Evolutionary conservation across 352 stramenopile species (phyloP), one percentile per base, ranked within the genome.

Genomic region (Globisporangium iwayamae): DNA sequence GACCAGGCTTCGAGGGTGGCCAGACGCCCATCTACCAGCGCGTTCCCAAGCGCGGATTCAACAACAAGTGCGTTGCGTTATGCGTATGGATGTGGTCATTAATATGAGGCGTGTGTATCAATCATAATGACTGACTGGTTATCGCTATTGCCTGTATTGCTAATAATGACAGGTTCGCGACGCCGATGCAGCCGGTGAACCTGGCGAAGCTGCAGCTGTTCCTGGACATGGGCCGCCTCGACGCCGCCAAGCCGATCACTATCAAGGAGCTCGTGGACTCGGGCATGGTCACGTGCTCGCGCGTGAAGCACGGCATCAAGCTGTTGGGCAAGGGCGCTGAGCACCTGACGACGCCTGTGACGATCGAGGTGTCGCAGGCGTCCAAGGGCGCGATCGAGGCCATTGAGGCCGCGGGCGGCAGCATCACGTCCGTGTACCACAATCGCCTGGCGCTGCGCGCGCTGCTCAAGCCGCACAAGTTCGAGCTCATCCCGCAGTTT

Each of bases 11-110:
- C 69, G 98, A 99, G 71, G 98, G 98, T 60, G 98, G 98, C 4
- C 98, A 99, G 79, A 99, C 98, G 51, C 97, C 96, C 45, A 76
- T 99, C 58, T 98, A 98, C 81, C 94, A 98, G 73, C 85, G 91
- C 48, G 70, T 99, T 46, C 98, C 98, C 38, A 99, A 99, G 85
- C 91, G 96, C 45, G 98, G 97, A 60, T 99, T 99, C 78, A 99
- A 99, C 76, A 95, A 95, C 69, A 91, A 89, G 72, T 68, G 65
- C 57, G 67, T 63, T 55, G 25, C 51, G 18, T 48, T 76, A 78
- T 62, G 70, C 70, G 20, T 52, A 7, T 28, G 3, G 25, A 4
- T 39, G 14, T 55, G 10, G 3, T 18, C 41, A 39, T 5, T 45
- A 30, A 14, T 34, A 38, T 16, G 34, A 39, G 34, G 34, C 34